Evolutionary conservation across 1,284 basidiomycete genomes (phyloP), one percentile per base, ranked within the genome.

Genomic region (Rhodotorula sp.): DNA sequence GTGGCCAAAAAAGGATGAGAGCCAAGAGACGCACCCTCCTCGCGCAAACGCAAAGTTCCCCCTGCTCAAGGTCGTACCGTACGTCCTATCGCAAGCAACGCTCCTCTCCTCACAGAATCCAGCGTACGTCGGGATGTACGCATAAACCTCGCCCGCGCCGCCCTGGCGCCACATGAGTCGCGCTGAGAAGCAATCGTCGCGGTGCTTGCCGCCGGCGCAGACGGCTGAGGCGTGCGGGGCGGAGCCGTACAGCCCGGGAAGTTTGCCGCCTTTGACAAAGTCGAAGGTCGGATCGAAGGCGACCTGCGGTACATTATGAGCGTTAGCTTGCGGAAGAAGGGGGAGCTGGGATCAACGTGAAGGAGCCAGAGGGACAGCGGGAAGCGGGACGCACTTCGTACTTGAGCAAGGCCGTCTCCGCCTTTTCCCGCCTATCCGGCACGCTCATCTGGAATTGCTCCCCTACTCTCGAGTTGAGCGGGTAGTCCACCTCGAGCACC

Each of bases 241-340:
- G 1, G 55, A 58, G 13, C 64, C 66, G 58, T 75, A 73, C 32
- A 72, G 37, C 2, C 76, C 76, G 27, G 76, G 75, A 0, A 77
- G 70, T 34, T 77, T 77, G 53, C 76, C 76, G 12, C 75, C 76
- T 21, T 66, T 60, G 13, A 76, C 70, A 32, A 70, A 76, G 39
- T 72, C 62, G 36, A 76, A 76, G 21, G 55, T 64, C 10, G 46
- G 5, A 3, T 61, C 57, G 62, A 76, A 73, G 25, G 66, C 69
- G 57, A 77, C 67, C 71, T 73, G 71, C 10, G 21, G 10, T 10
- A 15, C n/a, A 27, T 17, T 22, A 27, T 34, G 13, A 29, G n/a
- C 15, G 41, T 12, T 10, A 9, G 39, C 39, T 41, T 17, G n/a
- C n/a, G 10, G 22, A 17, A 15, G 32, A 4, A 2, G 7, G 2